phyloP scores from a whole-genome alignment of 2,329 filamentous ascomycete species.

The Aspergillus pseudoviridinutans region DNA sequence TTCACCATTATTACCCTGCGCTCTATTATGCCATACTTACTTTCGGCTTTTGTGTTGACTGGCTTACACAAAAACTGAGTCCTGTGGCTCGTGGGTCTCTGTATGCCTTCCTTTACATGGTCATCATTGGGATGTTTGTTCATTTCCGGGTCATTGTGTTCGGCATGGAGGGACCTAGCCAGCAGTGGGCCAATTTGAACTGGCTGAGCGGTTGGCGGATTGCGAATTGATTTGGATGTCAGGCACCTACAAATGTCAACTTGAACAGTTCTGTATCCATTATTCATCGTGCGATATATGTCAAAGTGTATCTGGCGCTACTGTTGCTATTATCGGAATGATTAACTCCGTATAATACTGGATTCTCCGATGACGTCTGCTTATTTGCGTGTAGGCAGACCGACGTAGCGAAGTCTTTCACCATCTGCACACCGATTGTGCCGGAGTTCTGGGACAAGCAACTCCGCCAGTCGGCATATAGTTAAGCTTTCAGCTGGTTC shows the following conservation, averaged over 20 bases:
- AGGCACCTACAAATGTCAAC: background rate
- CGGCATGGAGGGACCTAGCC: slow-evolving; percentile 83
- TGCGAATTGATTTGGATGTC: slow-evolving; percentile 43
- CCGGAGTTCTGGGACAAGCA: background rate
- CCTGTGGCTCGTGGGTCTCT: slow-evolving; percentile 61
- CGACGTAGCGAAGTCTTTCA: background rate
- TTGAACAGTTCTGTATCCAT: background rate
- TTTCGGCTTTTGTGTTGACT: slow-evolving; percentile 85
- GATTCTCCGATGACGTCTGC: background rate
- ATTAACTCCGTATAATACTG: background rate
- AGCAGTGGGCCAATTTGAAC: slow-evolving; percentile 85
- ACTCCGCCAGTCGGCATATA: background rate
- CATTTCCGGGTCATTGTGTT: slow-evolving; percentile 93
- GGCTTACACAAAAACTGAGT: slow-evolving; percentile 66
- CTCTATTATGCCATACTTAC: slow-evolving; percentile 94
- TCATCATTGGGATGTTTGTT: slow-evolving; percentile 77
- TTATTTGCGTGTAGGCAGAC: background rate
- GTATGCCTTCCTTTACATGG: slow-evolving; percentile 70
- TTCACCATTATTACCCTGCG: slow-evolving; percentile 98
- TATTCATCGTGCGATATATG: background rate
- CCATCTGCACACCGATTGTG: background rate
- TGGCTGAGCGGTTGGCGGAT: slow-evolving; percentile 90
- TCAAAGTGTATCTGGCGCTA: background rate
- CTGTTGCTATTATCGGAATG: background rate
- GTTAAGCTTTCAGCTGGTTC: background rate